These are phyloP conservation scores for Santalum album DNA, from an alignment of 164 flowering plant species.

Conservation along the genomic window DNA sequence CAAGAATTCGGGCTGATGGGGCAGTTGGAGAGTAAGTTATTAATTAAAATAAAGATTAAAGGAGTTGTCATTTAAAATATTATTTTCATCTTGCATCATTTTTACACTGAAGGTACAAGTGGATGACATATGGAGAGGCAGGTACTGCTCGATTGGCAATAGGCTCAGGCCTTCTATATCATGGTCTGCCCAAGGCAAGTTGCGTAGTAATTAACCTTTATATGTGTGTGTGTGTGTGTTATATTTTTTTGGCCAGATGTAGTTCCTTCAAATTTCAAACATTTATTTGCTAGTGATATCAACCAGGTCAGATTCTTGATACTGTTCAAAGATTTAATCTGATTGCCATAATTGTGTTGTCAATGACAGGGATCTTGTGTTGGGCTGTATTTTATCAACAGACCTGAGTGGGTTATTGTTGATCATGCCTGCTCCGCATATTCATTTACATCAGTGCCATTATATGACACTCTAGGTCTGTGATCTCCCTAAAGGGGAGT, in stretches of 20 bases:
- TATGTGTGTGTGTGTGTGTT: too few relatives aligned
- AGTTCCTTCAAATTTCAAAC: neutral
- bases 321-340: neutral
- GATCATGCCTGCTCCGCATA: constrained; percentile 99
- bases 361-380: constrained; percentile 61
- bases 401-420: constrained; percentile 95
- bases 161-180: constrained; percentile 74
- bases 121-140: constrained; percentile 98
- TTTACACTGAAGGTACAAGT: constrained; percentile 57
- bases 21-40: constrained; percentile 34
- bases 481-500: neutral
- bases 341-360: neutral
- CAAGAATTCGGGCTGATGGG: neutral
- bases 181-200: constrained; percentile 69
- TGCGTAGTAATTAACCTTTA: too few relatives aligned
- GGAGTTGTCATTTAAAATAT: neutral
- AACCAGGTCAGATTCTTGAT: neutral
- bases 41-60: neutral
- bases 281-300: neutral
- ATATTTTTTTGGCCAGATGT: too few relatives aligned
- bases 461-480: constrained; percentile 95
- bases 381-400: constrained; percentile 85
- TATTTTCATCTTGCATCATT: constrained; percentile 3
- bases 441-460: constrained; percentile 86
- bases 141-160: constrained; percentile 71